Base-by-base conservation (phyloP, 768 basidiomycete genomes). In the Mycena albidolilacea region DNA sequence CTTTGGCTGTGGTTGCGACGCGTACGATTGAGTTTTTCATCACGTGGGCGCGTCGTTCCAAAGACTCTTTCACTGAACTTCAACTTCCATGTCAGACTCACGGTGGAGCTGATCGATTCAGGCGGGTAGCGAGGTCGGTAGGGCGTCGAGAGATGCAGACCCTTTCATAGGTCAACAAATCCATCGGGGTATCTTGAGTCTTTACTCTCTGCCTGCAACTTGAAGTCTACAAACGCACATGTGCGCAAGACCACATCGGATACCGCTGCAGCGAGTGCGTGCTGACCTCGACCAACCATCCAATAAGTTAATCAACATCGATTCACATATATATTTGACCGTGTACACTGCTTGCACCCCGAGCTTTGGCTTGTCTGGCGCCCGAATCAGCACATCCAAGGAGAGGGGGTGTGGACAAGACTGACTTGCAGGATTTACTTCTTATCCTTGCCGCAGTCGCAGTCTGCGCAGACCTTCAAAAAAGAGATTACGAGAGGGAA, bases 361-460 rank as follows among this genome's bases (percentile, higher is more conserved):
- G 7, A 5, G 21, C 57, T 61, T 30, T 35, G 30, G 35, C 5
- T 30, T 57, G 23, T 41, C 30, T 61, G 41, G 17, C 35, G 41
- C 21, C 9, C 9, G 38, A 41, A 61, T 61, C 39, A 61, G 41
- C 6, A 21, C 5, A 21, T 59, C 38, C 2, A 21, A 14, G 17
- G 2, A 19, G 23, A 23, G 12, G 11, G 15, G 10, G 21, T 5
- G n/a, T 5, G 39, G 19, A 59, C 37, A 41, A 2, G 41, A 7
- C 41, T 9, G 7, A 60, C 70, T 1, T n/a, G 37, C 6, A 9
- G 9, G 10, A 54, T 59, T 75, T 72, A 75, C 39, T 75, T 75
- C 67, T 75, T 75, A 38, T 72, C 74, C 44, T 75, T 75, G 3
- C 74, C 74, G 12, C 74, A 75, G 17, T 75, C 74, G 43, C 74